Evolutionary conservation across 2,329 filamentous ascomycete genomes (phyloP).

Genomic region (Helotiales sp.): DNA sequence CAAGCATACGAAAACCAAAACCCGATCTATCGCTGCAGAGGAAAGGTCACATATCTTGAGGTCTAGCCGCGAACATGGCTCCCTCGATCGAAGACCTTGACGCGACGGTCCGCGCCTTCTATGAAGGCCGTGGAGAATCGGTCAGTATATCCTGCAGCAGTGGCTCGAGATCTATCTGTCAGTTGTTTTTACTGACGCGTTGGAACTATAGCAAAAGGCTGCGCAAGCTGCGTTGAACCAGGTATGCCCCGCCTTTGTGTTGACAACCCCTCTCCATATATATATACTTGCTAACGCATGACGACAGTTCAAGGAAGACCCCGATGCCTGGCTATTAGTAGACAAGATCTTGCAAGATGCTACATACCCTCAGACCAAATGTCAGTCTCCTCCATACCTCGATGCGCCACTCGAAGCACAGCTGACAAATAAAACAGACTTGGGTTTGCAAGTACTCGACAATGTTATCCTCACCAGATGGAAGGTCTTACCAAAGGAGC

Average conservation of each 20-base stretch:
- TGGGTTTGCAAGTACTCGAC: conserved; percentile 95
- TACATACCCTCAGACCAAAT: conserved; percentile 95
- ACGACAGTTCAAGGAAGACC: conserved; percentile 93
- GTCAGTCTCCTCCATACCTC: conserved; percentile 55
- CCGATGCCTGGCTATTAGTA: conserved; percentile 95
- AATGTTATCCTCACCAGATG: conserved; percentile 98
- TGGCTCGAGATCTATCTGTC: not conserved
- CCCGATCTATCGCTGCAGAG: conserved; percentile 32
- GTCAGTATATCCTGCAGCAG: conserved; percentile 56
- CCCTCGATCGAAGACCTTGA: conserved; percentile 92
- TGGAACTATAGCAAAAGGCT: conserved; percentile 81
- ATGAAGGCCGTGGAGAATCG: conserved; percentile 92
- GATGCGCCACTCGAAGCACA: conserved; percentile 4
- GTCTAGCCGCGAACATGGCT: conserved; percentile 58
- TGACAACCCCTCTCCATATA: conserved; percentile 10
- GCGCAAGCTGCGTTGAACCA: conserved; percentile 92
- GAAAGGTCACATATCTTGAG: conserved; percentile 33
- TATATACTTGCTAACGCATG: conserved; percentile 32
- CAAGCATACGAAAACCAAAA: conserved; percentile 25
- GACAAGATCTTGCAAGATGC: conserved; percentile 96
- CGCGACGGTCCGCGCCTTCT: conserved; percentile 94
- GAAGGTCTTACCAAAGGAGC: conserved; percentile 95
- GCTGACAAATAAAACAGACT: conserved; percentile 59
- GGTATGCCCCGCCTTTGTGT: conserved; percentile 57
- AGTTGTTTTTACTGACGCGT: conserved; percentile 45